These are phyloP conservation scores for Aspergillus udagawae DNA, from an alignment of 2,329 filamentous ascomycete species.

Conservation along the genomic window DNA sequence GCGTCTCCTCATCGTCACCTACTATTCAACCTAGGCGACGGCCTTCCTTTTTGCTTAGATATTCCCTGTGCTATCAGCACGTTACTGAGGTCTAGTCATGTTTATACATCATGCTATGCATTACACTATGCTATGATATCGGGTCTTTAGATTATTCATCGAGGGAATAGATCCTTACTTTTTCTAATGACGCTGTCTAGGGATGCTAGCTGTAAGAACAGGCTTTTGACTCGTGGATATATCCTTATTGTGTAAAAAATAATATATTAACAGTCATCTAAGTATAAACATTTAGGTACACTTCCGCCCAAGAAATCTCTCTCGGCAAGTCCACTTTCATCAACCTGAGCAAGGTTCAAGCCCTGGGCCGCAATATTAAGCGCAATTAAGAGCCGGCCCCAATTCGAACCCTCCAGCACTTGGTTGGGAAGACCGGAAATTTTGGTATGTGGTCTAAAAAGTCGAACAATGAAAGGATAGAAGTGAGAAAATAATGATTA, in stretches of 20 bases:
- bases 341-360: conserved; percentile 19
- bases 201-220: not conserved
- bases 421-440: conserved; percentile 14
- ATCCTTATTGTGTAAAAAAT: not conserved
- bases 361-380: conserved; percentile 9
- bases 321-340: conserved; percentile 17
- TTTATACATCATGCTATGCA: not conserved
- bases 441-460: conserved; percentile 12
- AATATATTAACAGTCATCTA: conserved; percentile 11
- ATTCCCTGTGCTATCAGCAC: not conserved
- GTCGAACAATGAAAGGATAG: conserved; percentile 11
- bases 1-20: not conserved
- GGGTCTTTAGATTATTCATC: not conserved
- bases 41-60: not conserved
- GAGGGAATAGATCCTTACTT: not conserved
- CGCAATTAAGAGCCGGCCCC: conserved; percentile 12
- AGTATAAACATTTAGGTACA: conserved; percentile 9
- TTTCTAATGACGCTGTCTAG: not conserved
- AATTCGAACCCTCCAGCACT: conserved; percentile 19
- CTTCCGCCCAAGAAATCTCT: conserved; percentile 12
- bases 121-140: not conserved
- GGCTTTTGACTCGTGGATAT: not conserved
- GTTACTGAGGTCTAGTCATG: not conserved
- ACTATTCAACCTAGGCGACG: not conserved
- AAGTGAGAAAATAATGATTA: not conserved